These are phyloP conservation scores for Apiospora hydei DNA, from an alignment of 2,329 filamentous ascomycete species.

Conservation along the genomic window DNA sequence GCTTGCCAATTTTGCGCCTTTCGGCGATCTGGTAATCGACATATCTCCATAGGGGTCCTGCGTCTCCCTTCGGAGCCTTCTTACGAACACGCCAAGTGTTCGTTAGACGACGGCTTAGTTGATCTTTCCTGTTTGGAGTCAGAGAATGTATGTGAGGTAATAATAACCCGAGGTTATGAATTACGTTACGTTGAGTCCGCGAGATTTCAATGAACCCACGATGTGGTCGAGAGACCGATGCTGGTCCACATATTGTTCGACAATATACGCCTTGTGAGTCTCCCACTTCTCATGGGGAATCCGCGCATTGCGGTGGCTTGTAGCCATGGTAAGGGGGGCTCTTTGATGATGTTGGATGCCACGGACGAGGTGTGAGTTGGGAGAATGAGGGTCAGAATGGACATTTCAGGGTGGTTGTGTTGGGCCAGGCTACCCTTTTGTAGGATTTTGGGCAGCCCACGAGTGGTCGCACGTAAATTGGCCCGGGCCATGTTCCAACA, in stretches of 20 bases:
- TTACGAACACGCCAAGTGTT: not conserved
- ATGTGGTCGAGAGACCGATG: not conserved
- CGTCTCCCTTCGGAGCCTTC: not conserved
- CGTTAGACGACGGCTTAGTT: not conserved
- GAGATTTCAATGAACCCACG: not conserved
- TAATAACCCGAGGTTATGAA: not conserved
- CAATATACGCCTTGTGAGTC: not conserved
- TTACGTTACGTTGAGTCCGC: not conserved
- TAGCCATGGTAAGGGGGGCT: too few species aligned
- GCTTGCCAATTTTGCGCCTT: not conserved
- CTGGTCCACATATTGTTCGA: not conserved
- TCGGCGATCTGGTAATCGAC: not conserved
- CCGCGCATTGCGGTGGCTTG: not conserved
- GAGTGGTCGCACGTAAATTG: too few species aligned
- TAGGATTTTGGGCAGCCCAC: too few species aligned
- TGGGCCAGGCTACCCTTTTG: too few species aligned
- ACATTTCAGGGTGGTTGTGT: too few species aligned
- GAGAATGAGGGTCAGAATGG: too few species aligned
- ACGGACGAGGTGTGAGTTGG: too few species aligned
- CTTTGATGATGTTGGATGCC: too few species aligned
- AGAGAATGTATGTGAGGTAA: not conserved
- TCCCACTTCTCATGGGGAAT: constrained; percentile 15
- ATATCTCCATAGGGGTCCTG: not conserved
- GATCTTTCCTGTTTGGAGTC: not conserved
- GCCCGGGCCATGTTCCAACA: too few species aligned